Evolutionary conservation across 352 stramenopile species (phyloP).

Genomic region (Globisporangium canariense): DNA sequence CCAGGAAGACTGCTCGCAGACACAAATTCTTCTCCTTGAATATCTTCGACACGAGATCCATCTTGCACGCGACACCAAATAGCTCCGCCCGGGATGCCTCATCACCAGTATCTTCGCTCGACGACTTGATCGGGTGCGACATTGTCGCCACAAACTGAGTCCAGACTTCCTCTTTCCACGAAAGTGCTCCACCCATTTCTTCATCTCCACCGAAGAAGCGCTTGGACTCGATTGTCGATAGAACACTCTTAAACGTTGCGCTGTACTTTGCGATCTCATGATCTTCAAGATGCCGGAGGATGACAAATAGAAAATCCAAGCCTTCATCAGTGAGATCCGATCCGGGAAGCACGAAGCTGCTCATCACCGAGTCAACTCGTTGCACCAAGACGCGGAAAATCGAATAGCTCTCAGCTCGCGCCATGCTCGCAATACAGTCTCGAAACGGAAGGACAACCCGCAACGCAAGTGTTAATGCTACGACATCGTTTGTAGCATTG

Average conservation of each 20-base stretch:
- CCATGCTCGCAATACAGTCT: constrained; percentile 31
- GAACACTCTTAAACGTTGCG: constrained; percentile 31
- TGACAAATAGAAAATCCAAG: constrained; percentile 40
- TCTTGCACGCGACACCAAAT: constrained; percentile 3
- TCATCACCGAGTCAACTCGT: constrained; percentile 45
- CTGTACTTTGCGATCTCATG: constrained; percentile 45
- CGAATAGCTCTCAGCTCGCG: constrained; percentile 34
- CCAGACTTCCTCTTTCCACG: constrained; percentile 8
- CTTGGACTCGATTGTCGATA: constrained; percentile 37
- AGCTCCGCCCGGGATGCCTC: neutral
- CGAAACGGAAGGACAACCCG: constrained; percentile 51
- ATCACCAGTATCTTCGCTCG: constrained; percentile 17
- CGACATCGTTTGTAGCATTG: constrained; percentile 26
- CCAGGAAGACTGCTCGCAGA: constrained; percentile 33
- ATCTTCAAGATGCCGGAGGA: constrained; percentile 48
- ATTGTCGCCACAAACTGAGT: constrained; percentile 23
- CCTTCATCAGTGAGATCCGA: constrained; percentile 28
- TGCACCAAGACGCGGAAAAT: constrained; percentile 42
- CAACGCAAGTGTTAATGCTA: constrained; percentile 29
- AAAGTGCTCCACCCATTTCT: neutral
- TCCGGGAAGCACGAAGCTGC: constrained; percentile 28
- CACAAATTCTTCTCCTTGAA: constrained; percentile 24
- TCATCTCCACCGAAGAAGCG: constrained; percentile 17
- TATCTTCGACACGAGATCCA: constrained; percentile 15
- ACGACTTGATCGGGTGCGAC: constrained; percentile 24